Conservation (phyloP, 2,329 filamentous ascomycete species). For the Talaromyces pinophilus region DNA sequence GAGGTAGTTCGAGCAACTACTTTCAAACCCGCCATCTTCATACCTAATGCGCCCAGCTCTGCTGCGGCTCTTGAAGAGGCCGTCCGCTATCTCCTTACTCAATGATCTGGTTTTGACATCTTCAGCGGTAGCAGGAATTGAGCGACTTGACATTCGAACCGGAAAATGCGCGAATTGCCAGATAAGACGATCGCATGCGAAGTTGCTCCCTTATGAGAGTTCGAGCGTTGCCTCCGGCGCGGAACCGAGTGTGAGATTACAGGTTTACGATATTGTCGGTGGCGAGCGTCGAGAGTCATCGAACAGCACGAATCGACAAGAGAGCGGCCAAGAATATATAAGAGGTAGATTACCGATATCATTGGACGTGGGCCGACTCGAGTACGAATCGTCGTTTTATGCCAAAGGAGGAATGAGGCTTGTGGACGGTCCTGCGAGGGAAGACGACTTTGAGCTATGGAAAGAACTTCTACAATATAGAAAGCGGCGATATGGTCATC, state of each 20-base stretch:
- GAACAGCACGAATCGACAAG: slow-evolving; percentile 1
- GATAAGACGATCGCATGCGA: slow-evolving; percentile 26
- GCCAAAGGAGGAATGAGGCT: slow-evolving; percentile 39
- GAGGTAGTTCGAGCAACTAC: slow-evolving; percentile 23
- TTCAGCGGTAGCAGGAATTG: slow-evolving; percentile 33
- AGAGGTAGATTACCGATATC: slow-evolving; percentile 22
- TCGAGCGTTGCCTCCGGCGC: slow-evolving; percentile 17
- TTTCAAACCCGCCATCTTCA: slow-evolving; percentile 24
- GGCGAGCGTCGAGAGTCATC: slow-evolving; percentile 3
- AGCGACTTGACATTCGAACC: slow-evolving; percentile 32
- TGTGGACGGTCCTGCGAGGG: slow-evolving; percentile 37
- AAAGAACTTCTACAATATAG: slow-evolving; percentile 47
- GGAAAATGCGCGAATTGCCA: slow-evolving; percentile 35
- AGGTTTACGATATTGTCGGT: slow-evolving; percentile 34
- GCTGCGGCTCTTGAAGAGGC: slow-evolving; percentile 46
- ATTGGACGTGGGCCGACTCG: slow-evolving; percentile 39
- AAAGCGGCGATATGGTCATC: slow-evolving; percentile 46
- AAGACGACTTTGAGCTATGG: slow-evolving; percentile 47
- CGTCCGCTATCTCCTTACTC: slow-evolving; percentile 43
- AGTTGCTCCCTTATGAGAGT: background rate
- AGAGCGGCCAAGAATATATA: background rate
- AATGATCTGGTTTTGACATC: slow-evolving; percentile 33
- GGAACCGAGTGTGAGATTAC: slow-evolving; percentile 26
- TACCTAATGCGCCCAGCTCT: slow-evolving; percentile 46
- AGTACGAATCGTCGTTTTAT: slow-evolving; percentile 47